phyloP scores from a whole-genome alignment of 2,329 filamentous ascomycete genomes.

The Neonectria sp. region DNA sequence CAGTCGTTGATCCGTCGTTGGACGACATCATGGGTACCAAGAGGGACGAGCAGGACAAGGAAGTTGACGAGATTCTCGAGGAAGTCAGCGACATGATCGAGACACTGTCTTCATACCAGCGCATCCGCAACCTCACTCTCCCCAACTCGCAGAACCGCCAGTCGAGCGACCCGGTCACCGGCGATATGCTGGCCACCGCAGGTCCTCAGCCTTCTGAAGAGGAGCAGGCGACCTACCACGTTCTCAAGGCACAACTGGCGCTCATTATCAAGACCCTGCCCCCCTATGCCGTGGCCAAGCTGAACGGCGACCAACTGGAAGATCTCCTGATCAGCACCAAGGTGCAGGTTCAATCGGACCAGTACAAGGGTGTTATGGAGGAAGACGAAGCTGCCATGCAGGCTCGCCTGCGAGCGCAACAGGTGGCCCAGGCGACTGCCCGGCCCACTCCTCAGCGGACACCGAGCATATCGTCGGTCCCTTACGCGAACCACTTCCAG shows the following conservation, averaged over 20 bases:
- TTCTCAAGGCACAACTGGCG: slow-evolving; percentile 81
- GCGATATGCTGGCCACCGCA: slow-evolving; percentile 78
- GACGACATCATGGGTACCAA: slow-evolving; percentile 67
- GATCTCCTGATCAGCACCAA: slow-evolving; percentile 87
- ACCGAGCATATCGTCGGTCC: slow-evolving; percentile 56
- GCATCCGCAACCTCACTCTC: slow-evolving; percentile 81
- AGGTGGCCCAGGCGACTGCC: slow-evolving; percentile 52
- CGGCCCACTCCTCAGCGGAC: slow-evolving; percentile 57
- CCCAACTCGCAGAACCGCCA: slow-evolving; percentile 75
- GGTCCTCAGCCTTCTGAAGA: slow-evolving; percentile 77
- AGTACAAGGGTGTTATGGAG: slow-evolving; percentile 86
- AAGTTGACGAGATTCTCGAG: slow-evolving; percentile 78
- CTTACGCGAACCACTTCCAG: slow-evolving; percentile 62
- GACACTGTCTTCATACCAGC: slow-evolving; percentile 83
- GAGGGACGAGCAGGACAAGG: slow-evolving; percentile 74
- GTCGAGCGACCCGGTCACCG: slow-evolving; percentile 73
- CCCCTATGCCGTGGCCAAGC: slow-evolving; percentile 87
- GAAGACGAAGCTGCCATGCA: slow-evolving; percentile 80
- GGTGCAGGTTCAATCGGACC: slow-evolving; percentile 79
- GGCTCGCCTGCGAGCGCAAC: slow-evolving; percentile 61
- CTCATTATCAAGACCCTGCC: slow-evolving; percentile 83
- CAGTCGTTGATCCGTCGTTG: slow-evolving; percentile 70
- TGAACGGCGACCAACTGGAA: slow-evolving; percentile 88
- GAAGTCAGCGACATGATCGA: slow-evolving; percentile 84
- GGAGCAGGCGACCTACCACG: slow-evolving; percentile 75